Evolutionary conservation across 1,139 yeast genomes (phyloP), one percentile per base, ranked within the genome.

Genomic region (Debaryomycetaceae sp.): DNA sequence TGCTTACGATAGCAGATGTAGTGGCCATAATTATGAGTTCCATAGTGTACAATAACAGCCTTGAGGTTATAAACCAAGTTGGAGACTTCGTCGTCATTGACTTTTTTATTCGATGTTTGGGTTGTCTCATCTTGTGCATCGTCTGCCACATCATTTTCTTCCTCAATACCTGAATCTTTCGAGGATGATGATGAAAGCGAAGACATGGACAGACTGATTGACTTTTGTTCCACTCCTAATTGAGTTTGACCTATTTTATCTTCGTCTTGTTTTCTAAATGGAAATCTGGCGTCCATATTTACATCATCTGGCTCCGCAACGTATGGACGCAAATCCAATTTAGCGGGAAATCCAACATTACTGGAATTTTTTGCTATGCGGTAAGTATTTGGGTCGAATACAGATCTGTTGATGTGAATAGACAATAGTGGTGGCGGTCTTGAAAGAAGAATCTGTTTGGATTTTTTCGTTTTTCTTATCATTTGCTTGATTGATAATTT

Each of bases 1-100:
- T 73, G 76, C 55, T 81, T 84, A 56, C 97, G 80, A 66, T 79
- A 91, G 42, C 95, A 88, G 47, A 91, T 88, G 62, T 91, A 91
- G 62, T 91, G 98, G 17, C 98, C 98, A 62, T 89, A 91, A 59
- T 91, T 89, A 57, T 91, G 97, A 3, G 96, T 87, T 41, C 98
- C 98, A 60, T 84, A 90, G 62, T 91, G 98, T 1, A 91, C 83
- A 41, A 91, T 87, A 1, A 87, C 95, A 1, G 97, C 89, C 57
- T 86, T 87, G 47, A 91, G 74, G 40, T 81, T 75, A 60, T 91
- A 91, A 29, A 76, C 66, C 41, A 83, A 62, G n/a, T n/a, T n/a
- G 3, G n/a, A 31, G 13, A 27, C 24, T n/a, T 22, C 6, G 13
- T 36, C 13, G 20, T 43, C 45, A 6, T 42, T 39, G 34, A 39